Base-by-base conservation (phyloP, 164 flowering plant species). In the Kingdonia uniflora region DNA sequence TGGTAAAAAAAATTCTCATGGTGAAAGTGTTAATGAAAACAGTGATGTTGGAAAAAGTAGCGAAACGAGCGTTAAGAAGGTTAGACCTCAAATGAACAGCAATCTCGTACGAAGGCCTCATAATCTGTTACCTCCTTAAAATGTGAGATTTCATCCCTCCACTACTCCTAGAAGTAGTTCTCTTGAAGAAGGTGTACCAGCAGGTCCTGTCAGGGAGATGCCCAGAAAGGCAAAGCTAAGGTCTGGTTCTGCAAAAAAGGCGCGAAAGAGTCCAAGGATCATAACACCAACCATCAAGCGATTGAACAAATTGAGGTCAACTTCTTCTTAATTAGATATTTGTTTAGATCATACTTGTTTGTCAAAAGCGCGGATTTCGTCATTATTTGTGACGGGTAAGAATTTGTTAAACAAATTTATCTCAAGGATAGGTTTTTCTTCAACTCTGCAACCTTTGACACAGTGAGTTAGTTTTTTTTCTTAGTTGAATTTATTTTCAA, bases 131-230 rank as follows among this genome's bases (percentile, higher is more conserved):
- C 95, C 97, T 42, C 91, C 95, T 0, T 77, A 84, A 53, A 71
- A 70, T 53, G 64, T 91, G 81, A 82, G 97, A 66, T 40, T 87
- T 49, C 97, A 96, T 14, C 95, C 97, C 2, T 85, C 96, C 52
- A 85, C 65, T 24, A 81, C 95, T 20, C 97, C 97, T 14, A 73
- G 96, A 62, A 95, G 97, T 17, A 91, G 97, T 75, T 96, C 97
- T 0, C 81, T 91, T 33, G 87, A 91, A 76, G 76, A 91, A 68
- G 96, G 96, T 3, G 51, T 81, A 19, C 72, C 86, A 25, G 82
- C 96, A 15, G 97, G 97, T 56, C 97, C 97, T 8, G 65, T 91
- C 7, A 74, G 75, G 58, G 89, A 81, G 61, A 59, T 64, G 13
- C 29, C 47, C 13, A 78, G 71, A 44, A 83, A 70, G 66, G 40